These are phyloP conservation scores for Podaxis sp. DNA, from an alignment of 768 basidiomycete species.

Conservation along the genomic window DNA sequence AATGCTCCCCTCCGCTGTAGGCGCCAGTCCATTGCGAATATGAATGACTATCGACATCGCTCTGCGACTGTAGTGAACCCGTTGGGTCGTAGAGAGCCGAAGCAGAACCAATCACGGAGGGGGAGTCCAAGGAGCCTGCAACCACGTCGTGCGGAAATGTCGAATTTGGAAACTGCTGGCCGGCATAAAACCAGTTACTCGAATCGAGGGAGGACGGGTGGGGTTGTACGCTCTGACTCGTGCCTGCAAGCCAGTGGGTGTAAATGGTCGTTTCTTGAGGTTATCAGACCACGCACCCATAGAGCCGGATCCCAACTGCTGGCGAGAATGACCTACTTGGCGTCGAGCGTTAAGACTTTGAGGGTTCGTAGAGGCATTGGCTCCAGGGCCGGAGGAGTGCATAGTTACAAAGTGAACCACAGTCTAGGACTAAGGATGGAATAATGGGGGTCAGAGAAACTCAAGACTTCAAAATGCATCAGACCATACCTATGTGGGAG, in stretches of 20 bases:
- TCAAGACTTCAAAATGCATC: not conserved
- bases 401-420: slow-evolving; percentile 19
- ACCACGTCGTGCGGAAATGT: slow-evolving; percentile 16
- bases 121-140: slow-evolving; percentile 23
- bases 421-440: slow-evolving; percentile 18
- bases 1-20: slow-evolving; percentile 27
- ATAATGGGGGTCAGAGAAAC: slow-evolving; percentile 9
- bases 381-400: slow-evolving; percentile 34
- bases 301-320: slow-evolving; percentile 22
- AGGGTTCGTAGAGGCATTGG: slow-evolving; percentile 25
- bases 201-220: slow-evolving; percentile 1
- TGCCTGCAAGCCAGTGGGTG: not conserved
- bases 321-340: slow-evolving; percentile 22
- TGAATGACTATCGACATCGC: slow-evolving; percentile 29
- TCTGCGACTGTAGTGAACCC: slow-evolving; percentile 27
- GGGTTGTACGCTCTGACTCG: slow-evolving; percentile 7
- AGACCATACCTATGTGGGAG: slow-evolving; percentile 1
- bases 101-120: slow-evolving; percentile 54
- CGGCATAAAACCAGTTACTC: slow-evolving; percentile 10
- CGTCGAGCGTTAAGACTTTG: slow-evolving; percentile 23
- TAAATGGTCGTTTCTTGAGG: not conserved
- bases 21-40: slow-evolving; percentile 44
- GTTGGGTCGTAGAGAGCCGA: slow-evolving; percentile 56
- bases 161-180: slow-evolving; percentile 12
- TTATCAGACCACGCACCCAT: slow-evolving; percentile 22